Evolutionary conservation across 75 land plant species (phyloP).

Genomic region (Picea sitchensis): DNA sequence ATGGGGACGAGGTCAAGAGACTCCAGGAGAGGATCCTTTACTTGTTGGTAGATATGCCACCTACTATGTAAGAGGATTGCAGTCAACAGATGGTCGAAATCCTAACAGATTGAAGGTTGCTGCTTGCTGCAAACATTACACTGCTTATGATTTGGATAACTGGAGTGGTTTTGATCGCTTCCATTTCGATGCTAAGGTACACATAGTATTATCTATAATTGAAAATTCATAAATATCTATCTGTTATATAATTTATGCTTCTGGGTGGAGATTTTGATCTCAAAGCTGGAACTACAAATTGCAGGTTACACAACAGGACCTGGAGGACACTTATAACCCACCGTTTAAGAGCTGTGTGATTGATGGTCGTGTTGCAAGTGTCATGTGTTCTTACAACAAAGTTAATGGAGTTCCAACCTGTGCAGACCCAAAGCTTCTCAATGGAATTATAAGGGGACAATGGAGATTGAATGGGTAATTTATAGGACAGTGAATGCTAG

Average conservation of each 20-base stretch:
- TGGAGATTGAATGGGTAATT: slow-evolving; percentile 86
- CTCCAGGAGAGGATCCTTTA: slow-evolving; percentile 89
- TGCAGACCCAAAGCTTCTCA: slow-evolving; percentile 71
- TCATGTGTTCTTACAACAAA: slow-evolving; percentile 98
- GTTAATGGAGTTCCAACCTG: slow-evolving; percentile 93
- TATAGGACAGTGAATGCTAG: too few relatives aligned
- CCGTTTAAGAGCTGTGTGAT: slow-evolving; percentile 80
- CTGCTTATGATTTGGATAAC: slow-evolving; percentile 86
- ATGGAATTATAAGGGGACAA: slow-evolving; percentile 38
- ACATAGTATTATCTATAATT: too few relatives aligned
- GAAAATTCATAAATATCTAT: too few relatives aligned
- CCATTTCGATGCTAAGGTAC: slow-evolving; percentile 76
- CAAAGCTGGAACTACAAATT: too few relatives aligned
- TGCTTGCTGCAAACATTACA: slow-evolving; percentile 88
- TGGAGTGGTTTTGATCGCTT: slow-evolving; percentile 73
- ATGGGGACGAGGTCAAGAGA: slow-evolving; percentile 96
- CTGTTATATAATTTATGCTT: too few relatives aligned
- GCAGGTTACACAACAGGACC: slow-evolving; percentile 87
- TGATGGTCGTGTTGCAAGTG: slow-evolving; percentile 77
- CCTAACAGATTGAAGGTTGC: slow-evolving; percentile 58
- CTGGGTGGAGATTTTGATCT: too few relatives aligned
- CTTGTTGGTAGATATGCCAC: slow-evolving; percentile 55
- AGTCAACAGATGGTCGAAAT: slow-evolving; percentile 32
- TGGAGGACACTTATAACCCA: slow-evolving; percentile 80
- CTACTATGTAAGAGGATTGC: slow-evolving; percentile 68